Evolutionary conservation across 192 early-diverging fungal genomes (phyloP).

Genomic region (Anaeromyces robustus): DNA sequence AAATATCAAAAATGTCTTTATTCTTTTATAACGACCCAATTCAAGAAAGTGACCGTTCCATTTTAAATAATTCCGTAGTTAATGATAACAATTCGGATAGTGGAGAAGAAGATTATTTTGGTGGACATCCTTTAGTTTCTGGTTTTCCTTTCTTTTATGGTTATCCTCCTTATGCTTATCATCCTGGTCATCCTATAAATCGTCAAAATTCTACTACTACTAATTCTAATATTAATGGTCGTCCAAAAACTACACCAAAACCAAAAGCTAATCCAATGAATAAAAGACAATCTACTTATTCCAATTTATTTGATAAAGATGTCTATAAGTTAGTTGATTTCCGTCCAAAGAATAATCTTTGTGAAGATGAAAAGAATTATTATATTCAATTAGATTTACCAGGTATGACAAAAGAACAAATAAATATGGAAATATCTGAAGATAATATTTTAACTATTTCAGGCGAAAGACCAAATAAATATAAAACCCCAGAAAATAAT

Average conservation of each 20-base stretch:
- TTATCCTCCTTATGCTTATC: background rate
- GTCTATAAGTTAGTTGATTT: background rate
- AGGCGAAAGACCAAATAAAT: background rate
- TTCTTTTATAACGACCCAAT: no score
- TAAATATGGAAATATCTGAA: no score
- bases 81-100: background rate
- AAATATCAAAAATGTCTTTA: no score
- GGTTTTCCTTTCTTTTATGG: background rate
- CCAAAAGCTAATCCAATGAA: background rate
- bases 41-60: background rate
- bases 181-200: background rate
- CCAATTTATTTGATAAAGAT: background rate
- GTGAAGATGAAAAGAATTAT: no score
- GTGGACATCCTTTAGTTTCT: background rate
- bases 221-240: no score
- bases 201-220: no score
- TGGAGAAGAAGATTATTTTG: background rate
- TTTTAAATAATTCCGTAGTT: background rate
- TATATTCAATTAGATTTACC: no score
- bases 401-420: no score
- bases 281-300: no score
- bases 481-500: background rate
- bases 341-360: background rate
- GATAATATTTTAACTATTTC: no score
- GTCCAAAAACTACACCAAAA: background rate